Base-by-base conservation (phyloP, 305 asterid species). In the Fraxinus albicans region DNA sequence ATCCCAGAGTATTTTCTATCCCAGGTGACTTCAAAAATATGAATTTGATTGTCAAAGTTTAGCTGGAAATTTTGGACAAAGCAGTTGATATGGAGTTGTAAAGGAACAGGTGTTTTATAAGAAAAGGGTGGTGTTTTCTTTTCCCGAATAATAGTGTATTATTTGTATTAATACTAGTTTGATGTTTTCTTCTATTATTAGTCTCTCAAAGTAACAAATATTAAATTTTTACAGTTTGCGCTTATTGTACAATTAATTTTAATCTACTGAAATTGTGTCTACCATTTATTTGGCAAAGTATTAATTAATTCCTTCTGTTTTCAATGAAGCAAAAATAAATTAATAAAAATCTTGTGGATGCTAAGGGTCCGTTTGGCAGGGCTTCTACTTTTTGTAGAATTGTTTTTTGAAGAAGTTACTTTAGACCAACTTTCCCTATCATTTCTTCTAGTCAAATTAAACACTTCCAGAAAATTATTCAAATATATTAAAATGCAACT, bases 1-100 rank as follows among this genome's bases (percentile, higher is more conserved):
- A 33, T 86, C 87, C 21, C 83, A 85, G 27, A 85, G 87, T 25
- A 77, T 81, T 5, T 81, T 85, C 77, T 77, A 77, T 23, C 87
- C 87, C 73, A 77, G 87, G 55, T 81, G 80, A 84, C 35, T 63
- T 23, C 31, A 60, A 23, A 19, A 63, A 63, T 23, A 63, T 63
- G 72, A 63, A 63, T 63, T 21, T 63, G 33, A 23, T 21, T 8
- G 33, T 0, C 10, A 23, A 8, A 2, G 9, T 63, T 63, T 63
- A 21, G 72, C 72, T 63, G 72, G 72, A 19, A 63, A 23, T 63
- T 63, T 63, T 63, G 72, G 27, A 7, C 72, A 63, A 6, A 8
- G 67, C 27, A n/a, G 25, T 55, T 55, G 67, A 55, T 63, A 21
- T 63, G 33, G 72, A 63, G 15, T 23, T 63, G 15, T 23, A 8